Evolutionary conservation across 2,329 filamentous ascomycete genomes (phyloP).

Genomic region (Truncatella angustata): DNA sequence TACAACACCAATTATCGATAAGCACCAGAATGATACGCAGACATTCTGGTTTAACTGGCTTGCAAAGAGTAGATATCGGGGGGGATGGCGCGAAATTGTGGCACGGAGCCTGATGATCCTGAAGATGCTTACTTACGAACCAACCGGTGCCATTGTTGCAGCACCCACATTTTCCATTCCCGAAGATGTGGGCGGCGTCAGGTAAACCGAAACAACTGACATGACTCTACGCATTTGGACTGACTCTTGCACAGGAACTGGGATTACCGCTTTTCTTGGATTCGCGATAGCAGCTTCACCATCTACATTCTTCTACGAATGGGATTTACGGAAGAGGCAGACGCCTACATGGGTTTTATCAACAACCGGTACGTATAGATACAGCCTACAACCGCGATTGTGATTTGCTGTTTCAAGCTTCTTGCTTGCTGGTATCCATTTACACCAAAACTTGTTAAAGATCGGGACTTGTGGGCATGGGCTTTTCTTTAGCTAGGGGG

Average conservation of each 20-base stretch:
- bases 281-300: constrained; percentile 74
- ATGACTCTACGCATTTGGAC: not conserved
- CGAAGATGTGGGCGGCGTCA: constrained; percentile 66
- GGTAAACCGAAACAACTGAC: constrained; percentile 28
- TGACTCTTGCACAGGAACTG: constrained; percentile 48
- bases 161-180: constrained; percentile 76
- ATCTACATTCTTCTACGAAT: constrained; percentile 75
- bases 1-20: constrained; percentile 56
- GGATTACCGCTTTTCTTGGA: constrained; percentile 78
- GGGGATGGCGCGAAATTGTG: constrained; percentile 71
- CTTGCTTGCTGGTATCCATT: too few relatives aligned
- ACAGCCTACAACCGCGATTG: too few relatives aligned
- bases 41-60: constrained; percentile 75
- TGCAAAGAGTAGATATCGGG: constrained; percentile 66
- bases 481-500: too few relatives aligned
- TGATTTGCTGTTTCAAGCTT: too few relatives aligned
- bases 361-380: too few relatives aligned
- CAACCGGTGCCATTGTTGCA: constrained; percentile 74
- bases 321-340: constrained; percentile 72
- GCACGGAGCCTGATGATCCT: constrained; percentile 69
- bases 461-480: too few relatives aligned
- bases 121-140: constrained; percentile 76
- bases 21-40: constrained; percentile 67
- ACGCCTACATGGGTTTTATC: constrained; percentile 78
- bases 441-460: too few relatives aligned